Evolutionary conservation across 148 eudicot genomes (phyloP), one percentile per base, ranked within the genome.

Genomic region (Rhododendron griersonianum): DNA sequence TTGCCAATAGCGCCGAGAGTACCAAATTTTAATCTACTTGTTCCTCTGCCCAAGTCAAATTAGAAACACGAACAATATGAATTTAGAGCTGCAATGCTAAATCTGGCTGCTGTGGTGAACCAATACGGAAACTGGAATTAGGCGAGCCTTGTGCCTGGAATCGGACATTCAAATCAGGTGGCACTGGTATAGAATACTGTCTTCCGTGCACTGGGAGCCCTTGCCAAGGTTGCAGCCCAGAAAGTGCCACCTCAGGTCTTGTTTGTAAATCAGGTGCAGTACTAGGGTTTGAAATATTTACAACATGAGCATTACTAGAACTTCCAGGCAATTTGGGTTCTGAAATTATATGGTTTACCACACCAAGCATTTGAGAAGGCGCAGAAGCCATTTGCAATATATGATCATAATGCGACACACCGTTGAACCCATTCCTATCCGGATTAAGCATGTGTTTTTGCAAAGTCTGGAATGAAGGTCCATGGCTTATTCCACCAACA

Each of bases 51-150:
- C 30, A 28, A 47, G 45, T 28, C 59, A 47, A 86, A 55, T 14
- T 67, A 81, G 71, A 63, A 37, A 73, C 75, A 83, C 4, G 48
- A 33, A 16, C 39, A 28, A 33, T 11, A 37, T 1, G 19, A 78
- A 53, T 25, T 93, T 90, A 93, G 23, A 94, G 94, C 87, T 95
- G 96, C 81, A 95, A 92, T 30, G 93, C 95, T 81, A 95, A 86
- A 91, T 95, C 98, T 48, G 96, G 91, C 35, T 94, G 98, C 65
- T 92, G 94, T 2, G 97, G 93, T 30, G 98, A 95, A 69, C 95
- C 95, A 28, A 90, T 87, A 45, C 78, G 90, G 65, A 92, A 81
- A 78, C 90, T 88, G 14, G 93, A 89, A 89, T 89, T 88, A 78
- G 92, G 92, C 5, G 98, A 94, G 83, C 91, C 88, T 4, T 93